Base-by-base conservation (phyloP, 1,284 basidiomycete species). In the Ceratobasidium sp. region DNA sequence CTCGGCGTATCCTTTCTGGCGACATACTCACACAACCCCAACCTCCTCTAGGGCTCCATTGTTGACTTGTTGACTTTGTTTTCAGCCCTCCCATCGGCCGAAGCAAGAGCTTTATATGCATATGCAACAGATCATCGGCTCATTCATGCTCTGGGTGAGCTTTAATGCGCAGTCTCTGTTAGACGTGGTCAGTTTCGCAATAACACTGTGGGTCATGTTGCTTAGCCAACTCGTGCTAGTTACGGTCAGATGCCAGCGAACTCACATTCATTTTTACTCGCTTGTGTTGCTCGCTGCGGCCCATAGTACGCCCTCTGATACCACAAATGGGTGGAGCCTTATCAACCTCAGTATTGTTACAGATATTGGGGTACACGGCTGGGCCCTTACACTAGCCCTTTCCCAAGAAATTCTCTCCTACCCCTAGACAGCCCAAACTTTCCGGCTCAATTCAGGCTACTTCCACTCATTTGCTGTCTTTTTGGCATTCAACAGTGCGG, bases 401-500 rank as follows among this genome's bases (percentile, higher is more conserved):
- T 99, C 97, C 1, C 92, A 96, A 79, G 96, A 97, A 80, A 98
- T 97, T 83, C 87, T 99, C 55, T 96, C 96, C 27, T 99, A 98
- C 83, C 98, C 98, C 6, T 97, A 96, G 35, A 99, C 97, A 3
- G 98, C 97, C 68, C 98, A 99, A 85, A 99, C 98, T 0, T 95
- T 99, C 77, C 98, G 98, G 23, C 88, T 99, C 57, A 99, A 98
- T 82, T 95, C 96, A 3, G 98, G 98, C 38, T 99, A 94, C 84
- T 98, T 99, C 82, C 90, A 97, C 54, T 96, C 95, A 7, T 99
- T 99, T 83, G 99, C 98, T 35, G 96, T 99, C 35, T 99, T 99
- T 83, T 89, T 99, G 44, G 97, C 98, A 0, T 92, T 99, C 83
- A 99, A 99, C 84, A 96, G 95, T 81, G 92, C 96, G 82, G 93